A percentile compares a stretch with the other conserved stretches of the same genome.
phyloP scores from a whole-genome alignment of 306 rosid species.

The Begonia loranthoides region DNA sequence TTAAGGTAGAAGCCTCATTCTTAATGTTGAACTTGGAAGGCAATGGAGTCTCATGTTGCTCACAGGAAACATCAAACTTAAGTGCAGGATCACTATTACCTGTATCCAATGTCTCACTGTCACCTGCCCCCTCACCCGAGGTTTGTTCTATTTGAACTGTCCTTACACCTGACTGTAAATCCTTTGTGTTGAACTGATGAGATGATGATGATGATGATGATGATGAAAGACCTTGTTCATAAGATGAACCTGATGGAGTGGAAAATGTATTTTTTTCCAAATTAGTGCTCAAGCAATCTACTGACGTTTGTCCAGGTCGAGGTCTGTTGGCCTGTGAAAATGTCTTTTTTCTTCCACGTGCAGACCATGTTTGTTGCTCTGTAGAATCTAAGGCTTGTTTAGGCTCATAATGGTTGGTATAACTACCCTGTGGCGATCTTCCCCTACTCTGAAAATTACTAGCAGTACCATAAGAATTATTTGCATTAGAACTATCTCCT shows the following conservation, averaged over 20 bases:
- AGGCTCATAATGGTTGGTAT: not conserved
- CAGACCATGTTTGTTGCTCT: not conserved
- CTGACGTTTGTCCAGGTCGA: constrained; percentile 1
- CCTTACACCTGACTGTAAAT: constrained; percentile 1
- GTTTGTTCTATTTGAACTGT: constrained; percentile 5
- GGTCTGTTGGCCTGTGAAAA: not conserved
- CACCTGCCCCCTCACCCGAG: not conserved
- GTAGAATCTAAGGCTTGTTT: not conserved
- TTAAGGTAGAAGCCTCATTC: not conserved
- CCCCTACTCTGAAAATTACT: not conserved
- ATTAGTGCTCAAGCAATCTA: not conserved
- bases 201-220: constrained; percentile 4
- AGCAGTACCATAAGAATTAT: not conserved
- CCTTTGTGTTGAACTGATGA: constrained; percentile 2
- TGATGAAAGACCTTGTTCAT: not conserved
- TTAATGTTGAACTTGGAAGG: not conserved
- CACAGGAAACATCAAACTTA: not conserved
- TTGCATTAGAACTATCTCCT: not conserved
- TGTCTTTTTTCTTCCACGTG: constrained; percentile 1
- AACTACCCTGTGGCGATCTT: not conserved
- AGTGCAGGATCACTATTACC: not conserved
- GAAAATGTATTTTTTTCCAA: not conserved
- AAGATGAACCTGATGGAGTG: not conserved
- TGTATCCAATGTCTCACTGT: not conserved
- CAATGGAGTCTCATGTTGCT: not conserved